Percentiles rank a stretch among this genome's conserved stretches.
Evolutionary conservation across 495 filamentous ascomycete genomes (phyloP).

Genomic region (Podospora conica): DNA sequence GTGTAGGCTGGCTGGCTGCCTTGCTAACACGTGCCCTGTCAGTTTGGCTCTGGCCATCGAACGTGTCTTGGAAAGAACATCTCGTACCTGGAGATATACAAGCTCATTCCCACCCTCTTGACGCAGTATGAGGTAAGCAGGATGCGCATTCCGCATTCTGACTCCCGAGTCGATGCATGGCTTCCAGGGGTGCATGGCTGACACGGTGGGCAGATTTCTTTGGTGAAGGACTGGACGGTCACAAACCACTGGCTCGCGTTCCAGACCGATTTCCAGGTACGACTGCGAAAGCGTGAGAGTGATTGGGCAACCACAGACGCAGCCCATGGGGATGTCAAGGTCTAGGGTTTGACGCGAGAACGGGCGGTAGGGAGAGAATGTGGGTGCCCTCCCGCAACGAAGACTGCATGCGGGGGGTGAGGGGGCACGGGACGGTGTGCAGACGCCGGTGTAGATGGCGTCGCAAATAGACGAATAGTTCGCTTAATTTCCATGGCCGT

Average conservation of each 20-base stretch:
- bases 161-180: background rate
- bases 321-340: background rate
- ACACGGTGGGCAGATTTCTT: background rate
- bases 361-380: background rate
- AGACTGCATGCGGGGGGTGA: background rate
- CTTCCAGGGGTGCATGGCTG: background rate
- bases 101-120: slow-evolving; percentile 24
- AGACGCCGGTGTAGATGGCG: background rate
- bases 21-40: slow-evolving; percentile 15
- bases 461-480: background rate
- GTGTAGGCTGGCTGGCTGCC: background rate
- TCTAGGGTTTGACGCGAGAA: background rate
- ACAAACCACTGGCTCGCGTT: slow-evolving; percentile 12
- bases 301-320: background rate
- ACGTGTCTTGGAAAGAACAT: slow-evolving; percentile 35
- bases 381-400: background rate
- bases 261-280: slow-evolving; percentile 6
- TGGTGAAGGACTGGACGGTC: slow-evolving; percentile 10
- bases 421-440: background rate
- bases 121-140: slow-evolving; percentile 6
- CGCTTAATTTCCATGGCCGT: background rate
- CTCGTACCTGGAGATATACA: slow-evolving; percentile 42
- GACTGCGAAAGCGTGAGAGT: slow-evolving; percentile 6
- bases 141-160: background rate
- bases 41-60: slow-evolving; percentile 33